Base-by-base conservation (phyloP, 345 rosid species). In the Sapria himalayana region DNA sequence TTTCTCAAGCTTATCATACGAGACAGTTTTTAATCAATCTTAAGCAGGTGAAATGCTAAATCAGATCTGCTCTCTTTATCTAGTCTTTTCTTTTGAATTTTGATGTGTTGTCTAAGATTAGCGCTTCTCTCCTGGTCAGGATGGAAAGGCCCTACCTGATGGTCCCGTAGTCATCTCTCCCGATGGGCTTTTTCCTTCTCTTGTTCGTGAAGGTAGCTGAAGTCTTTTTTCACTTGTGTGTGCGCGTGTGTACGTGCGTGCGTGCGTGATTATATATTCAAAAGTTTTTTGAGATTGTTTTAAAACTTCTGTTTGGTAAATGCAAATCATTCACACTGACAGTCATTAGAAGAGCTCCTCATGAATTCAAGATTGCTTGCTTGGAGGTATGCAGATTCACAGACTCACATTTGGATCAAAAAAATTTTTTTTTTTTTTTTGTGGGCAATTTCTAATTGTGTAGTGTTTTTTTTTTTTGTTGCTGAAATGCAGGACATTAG, bases 101-200 rank as follows among this genome's bases (percentile, higher is more conserved):
- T 29, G n/a, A 15, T 1, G 6, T 14, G 31, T 29, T 34, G 34
- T 17, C 9, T 19, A 19, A 29, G 42, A 4, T 2, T 29, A 32
- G 4, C 12, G 53, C 2, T 31, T 52, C 11, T 45, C 3, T 25
- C 44, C 40, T 37, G 39, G 45, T 17, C 63, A 82, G 98, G 81
- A 89, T 37, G 98, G 95, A 33, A 82, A 76, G 59, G 76, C 75
- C 42, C 74, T 89, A 55, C 98, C 98, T 15, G 95, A 89, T 49
- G 98, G 98, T 24, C 98, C 98, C 13, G 77, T 82, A 56, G 86
- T 89, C 44, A 89, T 89, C 52, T 89, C 98, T 44, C 98, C 98
- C 0, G 98, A 89, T 61, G 98, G 98, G 7, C 72, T 89, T 52
- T 72, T 89, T 58, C 98, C 98, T 19, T 89, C 98, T 25, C 34